phyloP scores from a whole-genome alignment of 75 land plant genomes.

The Ceratopteris richardii region DNA sequence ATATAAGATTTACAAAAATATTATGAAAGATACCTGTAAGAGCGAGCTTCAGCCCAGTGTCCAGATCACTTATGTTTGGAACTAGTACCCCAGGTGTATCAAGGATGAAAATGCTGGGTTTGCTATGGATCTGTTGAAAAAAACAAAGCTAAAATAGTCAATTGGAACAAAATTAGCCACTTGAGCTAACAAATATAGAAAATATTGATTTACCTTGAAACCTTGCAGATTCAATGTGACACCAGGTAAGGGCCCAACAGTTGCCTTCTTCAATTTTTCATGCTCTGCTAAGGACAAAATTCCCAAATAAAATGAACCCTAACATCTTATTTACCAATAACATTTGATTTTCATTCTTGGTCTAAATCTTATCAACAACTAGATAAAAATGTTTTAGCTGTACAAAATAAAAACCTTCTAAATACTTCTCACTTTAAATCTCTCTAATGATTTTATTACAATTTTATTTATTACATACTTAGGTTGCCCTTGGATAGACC shows the following conservation, averaged over 20 bases:
- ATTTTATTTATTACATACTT: too few relatives aligned
- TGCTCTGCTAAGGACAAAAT: constrained; percentile 23
- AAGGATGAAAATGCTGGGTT: constrained; percentile 86
- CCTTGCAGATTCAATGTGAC: constrained; percentile 91
- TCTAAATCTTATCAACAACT: too few relatives aligned
- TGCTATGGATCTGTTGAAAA: constrained; percentile 28
- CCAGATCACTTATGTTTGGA: constrained; percentile 73
- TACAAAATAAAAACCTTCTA: too few relatives aligned
- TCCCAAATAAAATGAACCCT: background rate
- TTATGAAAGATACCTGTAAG: constrained; percentile 46
- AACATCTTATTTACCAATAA: background rate
- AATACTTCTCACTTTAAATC: too few relatives aligned
- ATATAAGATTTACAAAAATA: background rate
- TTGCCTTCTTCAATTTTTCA: constrained; percentile 72
- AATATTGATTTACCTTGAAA: constrained; percentile 53
- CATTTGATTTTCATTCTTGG: too few relatives aligned
- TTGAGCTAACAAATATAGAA: too few relatives aligned
- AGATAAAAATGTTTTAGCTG: too few relatives aligned
- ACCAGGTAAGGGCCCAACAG: constrained; percentile 92
- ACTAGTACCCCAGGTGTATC: constrained; percentile 95
- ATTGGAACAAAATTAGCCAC: background rate
- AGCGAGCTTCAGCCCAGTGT: constrained; percentile 87
- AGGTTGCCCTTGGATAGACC: too few relatives aligned
- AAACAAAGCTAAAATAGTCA: background rate
- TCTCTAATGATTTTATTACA: too few relatives aligned